phyloP scores from a whole-genome alignment of 2,329 filamentous ascomycete species.

The Cladorrhinum sp. region DNA sequence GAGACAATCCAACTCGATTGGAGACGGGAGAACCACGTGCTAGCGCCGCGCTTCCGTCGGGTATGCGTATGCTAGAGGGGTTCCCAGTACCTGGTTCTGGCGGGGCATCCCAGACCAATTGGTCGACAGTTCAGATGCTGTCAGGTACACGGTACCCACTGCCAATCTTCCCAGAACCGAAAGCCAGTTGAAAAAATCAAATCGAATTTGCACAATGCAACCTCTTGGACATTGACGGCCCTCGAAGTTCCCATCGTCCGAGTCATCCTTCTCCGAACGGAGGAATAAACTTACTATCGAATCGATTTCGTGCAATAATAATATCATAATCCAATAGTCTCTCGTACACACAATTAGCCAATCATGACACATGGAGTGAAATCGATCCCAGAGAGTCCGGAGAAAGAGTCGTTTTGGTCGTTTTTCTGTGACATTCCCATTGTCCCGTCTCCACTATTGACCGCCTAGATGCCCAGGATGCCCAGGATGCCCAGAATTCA shows the following conservation, averaged over 20 bases:
- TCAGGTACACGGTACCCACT: conserved; percentile 6
- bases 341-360: neutral
- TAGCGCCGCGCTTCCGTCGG: neutral
- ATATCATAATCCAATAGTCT: neutral
- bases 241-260: neutral
- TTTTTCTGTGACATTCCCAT: too few relatives aligned
- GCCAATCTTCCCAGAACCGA: neutral
- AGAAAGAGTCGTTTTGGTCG: neutral
- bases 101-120: conserved; percentile 1
- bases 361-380: neutral
- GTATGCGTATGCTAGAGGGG: neutral
- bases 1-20: neutral
- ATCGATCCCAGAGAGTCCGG: neutral
- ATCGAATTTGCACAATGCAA: too few relatives aligned
- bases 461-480: neutral
- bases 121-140: conserved; percentile 1
- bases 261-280: too few relatives aligned
- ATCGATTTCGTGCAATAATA: neutral
- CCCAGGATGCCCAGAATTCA: neutral
- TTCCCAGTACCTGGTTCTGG: conserved; percentile 4
- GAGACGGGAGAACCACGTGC: conserved; percentile 5
- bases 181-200: too few relatives aligned
- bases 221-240: too few relatives aligned
- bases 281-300: too few relatives aligned
- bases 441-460: neutral